phyloP scores from a whole-genome alignment of 2,329 filamentous ascomycete genomes.

The Volutella citrinella region DNA sequence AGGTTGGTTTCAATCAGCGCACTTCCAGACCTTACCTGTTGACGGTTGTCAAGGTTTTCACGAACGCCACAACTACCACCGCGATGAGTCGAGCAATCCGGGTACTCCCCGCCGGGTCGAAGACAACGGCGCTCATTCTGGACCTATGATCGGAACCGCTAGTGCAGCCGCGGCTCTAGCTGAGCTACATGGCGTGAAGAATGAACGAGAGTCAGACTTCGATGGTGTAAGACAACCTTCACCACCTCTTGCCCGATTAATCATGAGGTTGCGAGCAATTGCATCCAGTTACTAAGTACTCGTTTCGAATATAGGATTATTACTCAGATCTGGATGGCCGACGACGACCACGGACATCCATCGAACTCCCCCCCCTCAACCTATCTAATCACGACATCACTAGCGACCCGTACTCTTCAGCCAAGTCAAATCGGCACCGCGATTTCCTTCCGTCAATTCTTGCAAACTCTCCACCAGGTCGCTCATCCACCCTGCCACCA shows the following conservation, averaged over 20 bases:
- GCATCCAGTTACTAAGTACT: no score
- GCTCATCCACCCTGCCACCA: conserved; percentile 84
- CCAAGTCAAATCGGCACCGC: conserved; percentile 59
- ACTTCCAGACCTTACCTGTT: conserved; percentile 16
- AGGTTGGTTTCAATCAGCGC: conserved; percentile 25
- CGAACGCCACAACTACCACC: conserved; percentile 58
- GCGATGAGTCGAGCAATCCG: conserved; percentile 64
- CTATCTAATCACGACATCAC: conserved; percentile 57
- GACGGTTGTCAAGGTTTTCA: conserved; percentile 26
- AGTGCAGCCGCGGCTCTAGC: conserved; percentile 81
- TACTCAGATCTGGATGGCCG: conserved; percentile 68
- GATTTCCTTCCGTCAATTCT: conserved; percentile 82
- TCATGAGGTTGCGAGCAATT: no score
- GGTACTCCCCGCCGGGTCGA: conserved; percentile 67
- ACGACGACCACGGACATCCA: conserved; percentile 61
- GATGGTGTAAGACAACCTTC: conserved; percentile 73
- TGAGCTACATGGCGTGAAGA: conserved; percentile 74
- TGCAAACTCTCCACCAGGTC: conserved; percentile 75
- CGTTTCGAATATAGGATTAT: conserved; percentile 62
- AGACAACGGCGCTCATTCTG: conserved; percentile 45
- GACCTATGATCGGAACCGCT: conserved; percentile 55
- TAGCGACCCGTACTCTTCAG: conserved; percentile 68
- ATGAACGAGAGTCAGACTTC: conserved; percentile 74
- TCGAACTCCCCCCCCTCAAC: conserved; percentile 72
- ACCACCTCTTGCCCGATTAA: no score